Evolutionary conservation across 1,139 yeast species (phyloP).

Genomic region (Blastobotrys illinoisensis): DNA sequence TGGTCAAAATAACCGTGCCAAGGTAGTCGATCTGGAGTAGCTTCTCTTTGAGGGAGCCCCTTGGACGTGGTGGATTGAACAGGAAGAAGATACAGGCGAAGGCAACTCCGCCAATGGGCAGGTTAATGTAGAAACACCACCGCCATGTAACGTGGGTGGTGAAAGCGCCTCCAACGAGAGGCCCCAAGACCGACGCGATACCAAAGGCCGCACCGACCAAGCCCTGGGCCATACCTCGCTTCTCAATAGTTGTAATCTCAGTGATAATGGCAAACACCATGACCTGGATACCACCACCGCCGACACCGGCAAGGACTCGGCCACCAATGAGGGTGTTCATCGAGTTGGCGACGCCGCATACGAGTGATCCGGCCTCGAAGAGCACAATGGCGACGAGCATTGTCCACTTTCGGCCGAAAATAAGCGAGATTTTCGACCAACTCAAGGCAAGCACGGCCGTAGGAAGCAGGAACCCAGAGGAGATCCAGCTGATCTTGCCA

Average conservation of each 20-base stretch:
- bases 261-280: conserved; percentile 55
- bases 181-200: conserved; percentile 58
- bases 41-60: conserved; percentile 40
- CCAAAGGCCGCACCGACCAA: conserved; percentile 50
- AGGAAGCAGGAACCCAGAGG: conserved; percentile 56
- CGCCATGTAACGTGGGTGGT: conserved; percentile 62
- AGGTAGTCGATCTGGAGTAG: conserved; percentile 43
- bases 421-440: conserved; percentile 58
- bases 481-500: conserved; percentile 55
- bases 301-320: conserved; percentile 65
- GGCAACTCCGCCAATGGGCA: conserved; percentile 63
- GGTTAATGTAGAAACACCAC: conserved; percentile 71
- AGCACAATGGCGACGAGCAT: conserved; percentile 47
- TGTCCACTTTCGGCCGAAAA: conserved; percentile 56
- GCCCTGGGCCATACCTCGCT: conserved; percentile 51
- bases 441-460: conserved; percentile 55
- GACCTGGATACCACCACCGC: conserved; percentile 66
- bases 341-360: conserved; percentile 50
- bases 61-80: conserved; percentile 50
- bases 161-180: conserved; percentile 65
- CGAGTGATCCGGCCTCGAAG: conserved; percentile 59
- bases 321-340: conserved; percentile 67
- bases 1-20: conserved; percentile 41
- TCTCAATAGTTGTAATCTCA: conserved; percentile 58
- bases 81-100: conserved; percentile 40